Base-by-base conservation (phyloP, 371 early-diverging fungal genomes). In the Smittium culicis region DNA sequence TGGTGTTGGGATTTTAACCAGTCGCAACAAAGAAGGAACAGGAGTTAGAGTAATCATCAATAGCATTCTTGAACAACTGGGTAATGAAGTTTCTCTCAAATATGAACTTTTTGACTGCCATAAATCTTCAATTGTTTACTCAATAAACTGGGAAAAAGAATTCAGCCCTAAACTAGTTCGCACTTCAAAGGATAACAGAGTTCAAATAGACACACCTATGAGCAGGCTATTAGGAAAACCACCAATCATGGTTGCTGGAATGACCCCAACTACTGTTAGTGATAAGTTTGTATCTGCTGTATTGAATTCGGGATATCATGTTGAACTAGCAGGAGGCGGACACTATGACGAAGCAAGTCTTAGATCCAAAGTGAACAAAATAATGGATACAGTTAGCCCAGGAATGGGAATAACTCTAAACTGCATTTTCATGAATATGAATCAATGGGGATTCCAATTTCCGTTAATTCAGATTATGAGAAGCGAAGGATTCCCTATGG, bases 401-500 rank as follows among this genome's bases (percentile, higher is more conserved):
- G 96, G 96, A 64, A 87, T 89, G 69, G 92, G 91, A 61, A 84
- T 96, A 59, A 87, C 89, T 35, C 79, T 96, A 69, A 93, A 92
- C 82, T 85, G 89, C 67, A 76, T 92, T 29, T 92, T 89, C 79
- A 76, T 92, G 68, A 90, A 91, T 73, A 88, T 88, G 20, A 82
- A 88, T 69, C 88, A 88, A 66, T 92, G 92, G 91, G 88, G 88
- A 1, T 91, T 94, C 89, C 95, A 94, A 75, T 86, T 89, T 70
- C 90, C 89, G 34, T 73, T 86, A 27, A 80, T 89, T 17, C 83
- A 83, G 72, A 83, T 82, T 45, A 84, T 94, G 87, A 86, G 93
- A 66, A 77, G 77, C 24, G 89, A 88, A 72, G 91, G 93, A 31
- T 45, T 71, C 34, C 74, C 77, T 1, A 60, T 77, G 0, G 32